Percentiles rank a stretch among this genome's conserved stretches.
These are phyloP conservation scores for Phytopythium chamaehyphon DNA, from an alignment of 352 stramenopile species.

Conservation along the genomic window DNA sequence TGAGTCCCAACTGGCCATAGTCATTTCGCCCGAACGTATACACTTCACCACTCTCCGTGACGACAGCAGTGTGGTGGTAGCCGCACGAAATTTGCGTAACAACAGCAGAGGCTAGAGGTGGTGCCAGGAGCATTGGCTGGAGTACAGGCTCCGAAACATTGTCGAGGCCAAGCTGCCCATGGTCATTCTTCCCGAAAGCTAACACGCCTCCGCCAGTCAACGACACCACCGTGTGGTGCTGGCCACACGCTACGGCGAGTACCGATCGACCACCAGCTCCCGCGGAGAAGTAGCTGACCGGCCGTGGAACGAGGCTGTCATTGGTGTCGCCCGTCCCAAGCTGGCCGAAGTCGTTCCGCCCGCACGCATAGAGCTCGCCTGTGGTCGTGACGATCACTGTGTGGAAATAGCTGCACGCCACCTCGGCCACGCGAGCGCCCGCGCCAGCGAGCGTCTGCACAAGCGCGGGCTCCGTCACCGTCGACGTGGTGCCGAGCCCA, in stretches of 20 bases:
- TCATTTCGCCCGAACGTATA: slow-evolving; percentile 92
- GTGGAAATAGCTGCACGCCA: slow-evolving; percentile 93
- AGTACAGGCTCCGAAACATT: slow-evolving; percentile 37
- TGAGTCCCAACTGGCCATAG: slow-evolving; percentile 91
- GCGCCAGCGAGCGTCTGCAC: slow-evolving; percentile 26
- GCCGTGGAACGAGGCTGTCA: slow-evolving; percentile 63
- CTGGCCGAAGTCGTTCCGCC: slow-evolving; percentile 92
- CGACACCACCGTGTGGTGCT: slow-evolving; percentile 86
- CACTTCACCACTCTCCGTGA: slow-evolving; percentile 63
- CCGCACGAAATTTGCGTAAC: slow-evolving; percentile 83
- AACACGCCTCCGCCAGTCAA: slow-evolving; percentile 60
- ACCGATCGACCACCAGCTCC: slow-evolving; percentile 21
- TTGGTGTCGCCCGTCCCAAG: slow-evolving; percentile 68
- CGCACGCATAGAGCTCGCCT: slow-evolving; percentile 82
- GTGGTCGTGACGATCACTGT: slow-evolving; percentile 76
- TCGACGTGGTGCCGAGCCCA: slow-evolving; percentile 70
- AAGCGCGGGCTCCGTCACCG: slow-evolving; percentile 45
- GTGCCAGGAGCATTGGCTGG: slow-evolving; percentile 38
- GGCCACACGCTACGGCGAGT: slow-evolving; percentile 79
- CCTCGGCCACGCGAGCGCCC: slow-evolving; percentile 61
- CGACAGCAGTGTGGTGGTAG: slow-evolving; percentile 89
- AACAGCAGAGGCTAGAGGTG: slow-evolving; percentile 54
- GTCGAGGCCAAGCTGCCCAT: slow-evolving; percentile 86
- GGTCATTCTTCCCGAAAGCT: slow-evolving; percentile 91
- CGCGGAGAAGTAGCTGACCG: slow-evolving; percentile 44